Conservation (phyloP, 257 asterid genomes). For the Agastache rugosa region DNA sequence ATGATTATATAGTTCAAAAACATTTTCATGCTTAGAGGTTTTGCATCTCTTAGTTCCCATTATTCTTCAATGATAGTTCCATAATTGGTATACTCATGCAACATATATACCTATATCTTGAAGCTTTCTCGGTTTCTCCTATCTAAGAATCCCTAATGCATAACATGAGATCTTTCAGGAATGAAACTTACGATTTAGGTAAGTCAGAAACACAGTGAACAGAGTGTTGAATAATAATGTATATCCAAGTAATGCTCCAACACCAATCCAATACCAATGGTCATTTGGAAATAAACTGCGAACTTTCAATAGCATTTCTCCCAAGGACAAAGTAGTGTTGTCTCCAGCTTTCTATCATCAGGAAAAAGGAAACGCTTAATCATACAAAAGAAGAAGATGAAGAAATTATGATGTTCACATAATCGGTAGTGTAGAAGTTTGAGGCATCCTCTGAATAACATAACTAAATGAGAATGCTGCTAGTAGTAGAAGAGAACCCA, state of each 20-base stretch:
- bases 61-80: too few relatives aligned
- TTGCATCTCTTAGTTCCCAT: too few relatives aligned
- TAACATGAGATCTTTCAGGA: constrained; percentile 31
- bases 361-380: constrained; percentile 17
- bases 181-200: constrained; percentile 78
- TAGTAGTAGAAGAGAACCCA: not conserved
- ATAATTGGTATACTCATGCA: too few relatives aligned
- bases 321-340: constrained; percentile 50
- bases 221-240: constrained; percentile 57
- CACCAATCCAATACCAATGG: constrained; percentile 74
- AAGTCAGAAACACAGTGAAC: constrained; percentile 56
- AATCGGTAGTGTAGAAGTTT: not conserved
- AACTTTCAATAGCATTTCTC: constrained; percentile 52
- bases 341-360: constrained; percentile 50
- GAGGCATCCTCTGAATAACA: constrained; percentile 6
- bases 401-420: not conserved
- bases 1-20: too few relatives aligned
- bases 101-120: not conserved
- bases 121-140: constrained; percentile 17
- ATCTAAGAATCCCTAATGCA: not conserved
- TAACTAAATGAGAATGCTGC: not conserved
- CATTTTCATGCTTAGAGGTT: too few relatives aligned
- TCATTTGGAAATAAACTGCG: constrained; percentile 63
- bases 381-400: constrained; percentile 16
- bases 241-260: constrained; percentile 70